Conservation (phyloP, 768 basidiomycete genomes). For the Omphalotus guepiniiformis region DNA sequence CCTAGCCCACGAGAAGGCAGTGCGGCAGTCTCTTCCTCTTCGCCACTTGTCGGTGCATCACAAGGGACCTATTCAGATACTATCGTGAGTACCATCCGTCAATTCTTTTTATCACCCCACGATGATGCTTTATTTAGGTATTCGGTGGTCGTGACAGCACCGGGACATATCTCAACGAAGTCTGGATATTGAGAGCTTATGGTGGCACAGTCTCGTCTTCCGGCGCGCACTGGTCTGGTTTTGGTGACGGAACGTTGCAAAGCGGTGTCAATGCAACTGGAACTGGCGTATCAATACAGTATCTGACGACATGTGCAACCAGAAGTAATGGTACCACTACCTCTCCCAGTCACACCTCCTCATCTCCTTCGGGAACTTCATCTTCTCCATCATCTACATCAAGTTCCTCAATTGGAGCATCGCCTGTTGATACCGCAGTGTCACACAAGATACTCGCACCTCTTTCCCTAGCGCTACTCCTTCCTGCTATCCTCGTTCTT, state of each 20-base stretch:
- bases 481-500: conserved; percentile 32
- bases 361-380: conserved; percentile 19
- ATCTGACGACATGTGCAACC: conserved; percentile 57
- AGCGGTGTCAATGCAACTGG: conserved; percentile 65
- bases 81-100: conserved; percentile 37
- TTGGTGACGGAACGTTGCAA: conserved; percentile 56
- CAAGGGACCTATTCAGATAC: conserved; percentile 55
- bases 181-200: conserved; percentile 79
- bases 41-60: conserved; percentile 53
- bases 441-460: conserved; percentile 43
- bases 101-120: background rate
- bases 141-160: conserved; percentile 71
- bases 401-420: conserved; percentile 6
- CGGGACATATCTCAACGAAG: conserved; percentile 66
- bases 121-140: conserved; percentile 31
- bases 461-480: conserved; percentile 37
- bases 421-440: conserved; percentile 31
- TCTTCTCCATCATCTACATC: conserved; percentile 10
- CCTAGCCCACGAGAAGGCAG: conserved; percentile 73
- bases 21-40: conserved; percentile 50
- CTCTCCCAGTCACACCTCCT: conserved; percentile 20
- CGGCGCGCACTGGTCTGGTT: conserved; percentile 57
- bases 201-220: conserved; percentile 54
- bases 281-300: conserved; percentile 58
- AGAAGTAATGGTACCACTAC: conserved; percentile 25